These are phyloP conservation scores for Nemania sp. DNA, from an alignment of 2,329 filamentous ascomycete species.

Conservation along the genomic window DNA sequence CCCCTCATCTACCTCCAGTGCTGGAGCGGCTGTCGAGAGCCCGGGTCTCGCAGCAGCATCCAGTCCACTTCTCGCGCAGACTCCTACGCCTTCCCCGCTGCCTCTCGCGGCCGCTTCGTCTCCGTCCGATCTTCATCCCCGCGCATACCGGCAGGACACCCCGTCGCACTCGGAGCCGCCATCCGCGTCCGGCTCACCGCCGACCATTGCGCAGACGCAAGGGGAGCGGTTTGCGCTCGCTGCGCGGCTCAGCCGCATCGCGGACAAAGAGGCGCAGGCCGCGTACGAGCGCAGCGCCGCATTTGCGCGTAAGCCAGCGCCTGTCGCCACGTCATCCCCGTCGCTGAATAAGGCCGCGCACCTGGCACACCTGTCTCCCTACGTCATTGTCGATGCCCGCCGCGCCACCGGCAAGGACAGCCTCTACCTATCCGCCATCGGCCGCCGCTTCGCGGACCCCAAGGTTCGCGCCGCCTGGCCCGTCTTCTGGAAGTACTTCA, in stretches of 20 bases:
- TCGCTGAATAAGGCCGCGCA: conserved; percentile 60
- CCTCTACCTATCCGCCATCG: conserved; percentile 67
- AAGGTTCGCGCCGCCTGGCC: conserved; percentile 69
- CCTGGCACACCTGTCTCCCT: conserved; percentile 60
- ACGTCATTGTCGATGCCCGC: conserved; percentile 76
- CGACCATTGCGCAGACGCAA: conserved; percentile 23
- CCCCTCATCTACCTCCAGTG: conserved; percentile 5
- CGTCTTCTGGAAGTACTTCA: conserved; percentile 80
- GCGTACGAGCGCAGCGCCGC: conserved; percentile 60
- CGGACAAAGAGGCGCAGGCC: conserved; percentile 53
- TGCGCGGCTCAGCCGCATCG: conserved; percentile 28
- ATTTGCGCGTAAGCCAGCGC: conserved; percentile 55
- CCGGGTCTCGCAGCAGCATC: conserved; percentile 5
- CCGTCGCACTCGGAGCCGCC: conserved; percentile 9
- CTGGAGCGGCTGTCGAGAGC: conserved; percentile 4
- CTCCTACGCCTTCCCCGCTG: conserved; percentile 15
- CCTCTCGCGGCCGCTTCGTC: conserved; percentile 30
- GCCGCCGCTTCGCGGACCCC: conserved; percentile 52
- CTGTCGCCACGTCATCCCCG: conserved; percentile 56
- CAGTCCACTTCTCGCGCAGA: conserved; percentile 25
- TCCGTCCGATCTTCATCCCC: conserved; percentile 15
- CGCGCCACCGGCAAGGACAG: conserved; percentile 78
- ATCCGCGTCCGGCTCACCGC: conserved; percentile 31
- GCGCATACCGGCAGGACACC: conserved; percentile 7
- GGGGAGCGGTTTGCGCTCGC: conserved; percentile 28